These are phyloP conservation scores for Scenedesmus sp. DNA, from an alignment of 163 green algal genomes.

Conservation along the genomic window DNA sequence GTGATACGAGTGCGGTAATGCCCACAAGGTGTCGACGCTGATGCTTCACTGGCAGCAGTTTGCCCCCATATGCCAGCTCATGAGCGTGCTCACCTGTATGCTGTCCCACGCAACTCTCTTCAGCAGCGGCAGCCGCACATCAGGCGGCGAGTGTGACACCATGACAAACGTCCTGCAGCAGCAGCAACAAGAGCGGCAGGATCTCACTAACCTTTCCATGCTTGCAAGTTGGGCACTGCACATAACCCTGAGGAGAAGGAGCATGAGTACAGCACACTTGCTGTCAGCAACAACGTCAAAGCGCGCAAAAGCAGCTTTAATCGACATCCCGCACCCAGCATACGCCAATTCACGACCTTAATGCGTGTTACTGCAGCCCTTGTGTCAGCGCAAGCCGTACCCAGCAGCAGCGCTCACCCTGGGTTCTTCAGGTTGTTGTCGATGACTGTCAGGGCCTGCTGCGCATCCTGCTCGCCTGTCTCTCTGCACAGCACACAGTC, in stretches of 20 bases:
- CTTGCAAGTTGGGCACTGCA: no score
- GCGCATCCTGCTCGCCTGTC: slow-evolving; percentile 1
- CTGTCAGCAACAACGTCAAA: no score
- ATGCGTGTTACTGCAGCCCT: no score
- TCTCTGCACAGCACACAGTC: slow-evolving; percentile 41
- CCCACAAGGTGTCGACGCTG: neutral
- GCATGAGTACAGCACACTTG: no score
- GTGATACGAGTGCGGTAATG: neutral
- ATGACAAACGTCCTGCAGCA: slow-evolving; percentile 21
- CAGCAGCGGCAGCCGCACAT: slow-evolving; percentile 37
- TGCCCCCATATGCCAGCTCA: neutral
- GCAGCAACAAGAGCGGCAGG: neutral
- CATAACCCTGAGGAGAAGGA: no score
- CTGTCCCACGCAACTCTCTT: neutral
- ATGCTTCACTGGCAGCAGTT: neutral
- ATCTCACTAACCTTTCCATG: no score
- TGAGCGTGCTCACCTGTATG: slow-evolving; percentile 32
- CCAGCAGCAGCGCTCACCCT: neutral
- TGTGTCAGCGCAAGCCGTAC: no score
- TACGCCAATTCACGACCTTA: no score
- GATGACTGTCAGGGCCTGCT: slow-evolving; percentile 9
- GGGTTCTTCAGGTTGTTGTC: slow-evolving; percentile 40
- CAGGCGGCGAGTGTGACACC: slow-evolving; percentile 36
- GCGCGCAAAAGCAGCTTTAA: no score
- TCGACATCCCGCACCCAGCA: no score